These are phyloP conservation scores for Lolium perenne DNA, from an alignment of 176 grass and related monocot genomes.

Conservation along the genomic window DNA sequence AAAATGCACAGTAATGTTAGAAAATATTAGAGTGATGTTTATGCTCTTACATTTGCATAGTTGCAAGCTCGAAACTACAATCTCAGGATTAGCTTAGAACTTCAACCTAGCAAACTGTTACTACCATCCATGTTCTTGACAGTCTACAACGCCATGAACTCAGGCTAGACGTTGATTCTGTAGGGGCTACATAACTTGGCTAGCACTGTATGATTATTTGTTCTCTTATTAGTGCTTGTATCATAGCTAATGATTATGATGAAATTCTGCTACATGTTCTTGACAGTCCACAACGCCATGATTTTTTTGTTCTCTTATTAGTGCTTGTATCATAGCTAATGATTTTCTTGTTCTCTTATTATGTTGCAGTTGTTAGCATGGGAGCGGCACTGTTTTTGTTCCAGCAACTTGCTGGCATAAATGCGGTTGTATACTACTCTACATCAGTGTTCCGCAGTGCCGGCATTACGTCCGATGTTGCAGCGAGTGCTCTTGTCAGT, in stretches of 20 bases:
- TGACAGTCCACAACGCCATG: no score
- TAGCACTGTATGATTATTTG: background rate
- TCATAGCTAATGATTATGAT: background rate
- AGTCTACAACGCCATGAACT: background rate
- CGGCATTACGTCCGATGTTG: slow-evolving; percentile 97
- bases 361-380: slow-evolving; percentile 85
- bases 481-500: slow-evolving; percentile 98
- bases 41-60: slow-evolving; percentile 20
- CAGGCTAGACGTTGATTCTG: background rate
- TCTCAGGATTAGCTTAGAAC: background rate
- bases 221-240: no score
- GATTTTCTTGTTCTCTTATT: no score
- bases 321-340: no score
- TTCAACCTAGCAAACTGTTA: background rate
- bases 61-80: background rate
- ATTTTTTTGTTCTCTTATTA: no score
- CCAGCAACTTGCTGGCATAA: slow-evolving; percentile 98
- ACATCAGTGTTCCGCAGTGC: slow-evolving; percentile 96
- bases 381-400: slow-evolving; percentile 94
- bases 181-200: slow-evolving; percentile 24
- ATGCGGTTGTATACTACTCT: slow-evolving; percentile 98
- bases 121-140: background rate
- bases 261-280: background rate
- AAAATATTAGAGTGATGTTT: slow-evolving; percentile 7
- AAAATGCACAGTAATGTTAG: background rate